A percentile compares a stretch with the other conserved stretches of the same genome.
These are phyloP conservation scores for Botrytis cinerea DNA, from an alignment of 2,329 filamentous ascomycete genomes.

Conservation along the genomic window DNA sequence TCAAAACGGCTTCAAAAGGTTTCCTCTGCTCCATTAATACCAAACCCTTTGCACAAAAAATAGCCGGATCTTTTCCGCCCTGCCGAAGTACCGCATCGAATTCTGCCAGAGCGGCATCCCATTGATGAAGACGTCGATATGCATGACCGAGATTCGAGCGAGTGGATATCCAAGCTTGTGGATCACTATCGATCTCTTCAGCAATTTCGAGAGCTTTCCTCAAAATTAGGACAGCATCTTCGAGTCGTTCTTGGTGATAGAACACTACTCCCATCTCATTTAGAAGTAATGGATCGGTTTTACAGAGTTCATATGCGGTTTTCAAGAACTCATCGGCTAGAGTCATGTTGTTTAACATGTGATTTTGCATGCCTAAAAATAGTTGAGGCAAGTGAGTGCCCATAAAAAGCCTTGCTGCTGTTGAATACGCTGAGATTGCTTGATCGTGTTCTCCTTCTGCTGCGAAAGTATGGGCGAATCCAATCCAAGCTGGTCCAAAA, in stretches of 20 bases:
- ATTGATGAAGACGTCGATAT: slow-evolving; percentile 69
- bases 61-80: slow-evolving; percentile 74
- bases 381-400: slow-evolving; percentile 94
- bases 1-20: slow-evolving; percentile 74
- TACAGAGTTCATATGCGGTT: slow-evolving; percentile 80
- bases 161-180: slow-evolving; percentile 78
- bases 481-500: slow-evolving; percentile 97
- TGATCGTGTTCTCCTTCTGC: slow-evolving; percentile 98
- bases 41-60: slow-evolving; percentile 82
- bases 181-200: slow-evolving; percentile 77
- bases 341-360: slow-evolving; percentile 91
- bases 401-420: slow-evolving; percentile 91
- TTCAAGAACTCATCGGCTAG: slow-evolving; percentile 93
- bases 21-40: slow-evolving; percentile 77
- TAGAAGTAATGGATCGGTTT: slow-evolving; percentile 82
- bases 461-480: slow-evolving; percentile 97
- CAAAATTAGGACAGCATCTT: slow-evolving; percentile 77
- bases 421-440: slow-evolving; percentile 96
- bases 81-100: slow-evolving; percentile 87
- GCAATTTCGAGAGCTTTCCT: slow-evolving; percentile 74
- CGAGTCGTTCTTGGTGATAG: slow-evolving; percentile 82
- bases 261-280: slow-evolving; percentile 97
- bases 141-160: slow-evolving; percentile 90
- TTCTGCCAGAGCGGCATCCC: slow-evolving; percentile 71
- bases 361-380: slow-evolving; percentile 97